These are phyloP conservation scores for Microthlaspi erraticum DNA, from an alignment of 345 rosid genomes.

Conservation along the genomic window DNA sequence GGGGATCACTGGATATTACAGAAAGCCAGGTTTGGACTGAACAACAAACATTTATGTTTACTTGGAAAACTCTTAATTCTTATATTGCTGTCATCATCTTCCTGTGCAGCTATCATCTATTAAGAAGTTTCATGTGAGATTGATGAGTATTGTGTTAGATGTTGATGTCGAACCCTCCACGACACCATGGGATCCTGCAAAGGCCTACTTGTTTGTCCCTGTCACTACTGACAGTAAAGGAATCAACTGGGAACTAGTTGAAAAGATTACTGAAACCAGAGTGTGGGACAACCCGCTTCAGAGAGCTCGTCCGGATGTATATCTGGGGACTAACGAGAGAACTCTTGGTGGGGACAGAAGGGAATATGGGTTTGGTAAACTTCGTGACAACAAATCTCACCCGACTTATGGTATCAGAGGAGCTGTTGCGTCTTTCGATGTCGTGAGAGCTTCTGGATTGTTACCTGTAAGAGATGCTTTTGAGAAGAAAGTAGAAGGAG, in stretches of 20 bases:
- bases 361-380: slow-evolving; percentile 96
- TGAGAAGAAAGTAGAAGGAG: slow-evolving; percentile 51
- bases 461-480: slow-evolving; percentile 64
- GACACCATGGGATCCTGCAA: slow-evolving; percentile 99
- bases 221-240: slow-evolving; percentile 78
- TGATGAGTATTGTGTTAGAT: slow-evolving; percentile 98
- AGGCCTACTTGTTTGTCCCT: slow-evolving; percentile 97
- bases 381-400: slow-evolving; percentile 90
- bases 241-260: slow-evolving; percentile 87
- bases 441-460: slow-evolving; percentile 92
- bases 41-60: slow-evolving; percentile 28
- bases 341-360: slow-evolving; percentile 98
- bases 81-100: slow-evolving; percentile 23
- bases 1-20: slow-evolving; percentile 67
- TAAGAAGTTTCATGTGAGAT: slow-evolving; percentile 88
- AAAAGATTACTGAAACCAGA: slow-evolving; percentile 57
- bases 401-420: slow-evolving; percentile 99
- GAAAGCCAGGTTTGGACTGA: slow-evolving; percentile 78
- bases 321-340: slow-evolving; percentile 97
- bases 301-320: slow-evolving; percentile 96
- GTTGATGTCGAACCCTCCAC: slow-evolving; percentile 99
- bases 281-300: slow-evolving; percentile 98
- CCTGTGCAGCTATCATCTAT: slow-evolving; percentile 88
- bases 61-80: slow-evolving; percentile 13
- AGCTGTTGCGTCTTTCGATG: slow-evolving; percentile 91